Base-by-base conservation (phyloP, 495 filamentous ascomycete genomes). In the Thozetella sp. region DNA sequence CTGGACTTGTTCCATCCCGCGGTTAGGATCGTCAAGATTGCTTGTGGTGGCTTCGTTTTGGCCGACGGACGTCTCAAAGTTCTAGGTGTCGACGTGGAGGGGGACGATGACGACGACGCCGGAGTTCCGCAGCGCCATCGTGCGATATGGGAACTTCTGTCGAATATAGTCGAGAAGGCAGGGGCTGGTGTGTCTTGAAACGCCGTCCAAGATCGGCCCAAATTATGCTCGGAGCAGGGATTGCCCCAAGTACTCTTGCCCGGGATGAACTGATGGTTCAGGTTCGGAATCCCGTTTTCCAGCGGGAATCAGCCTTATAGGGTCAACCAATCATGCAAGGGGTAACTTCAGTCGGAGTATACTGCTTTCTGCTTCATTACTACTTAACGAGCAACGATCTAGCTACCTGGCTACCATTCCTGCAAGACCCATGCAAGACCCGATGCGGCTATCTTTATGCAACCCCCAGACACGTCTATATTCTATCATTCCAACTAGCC, bases 1-100 rank as follows among this genome's bases (percentile, higher is more conserved):
- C 53, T 82, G 12, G 69, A 79, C 53, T 30, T 82, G 53, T 80
- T 78, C 48, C 78, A 80, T 53, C 78, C 78, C 0, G 66, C 70
- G 2, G 76, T 80, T 1, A 65, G 79, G 27, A 63, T 82, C 27
- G 62, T 58, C 13, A 74, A 76, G 45, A 70, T 81, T 4, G 75
- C 74, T 0, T 81, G 78, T 46, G 76, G 73, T 2, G 78, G 76
- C 0, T 82, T 81, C 45, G 74, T 72, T 56, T 67, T 81, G 25
- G 72, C 75, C 2, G 77, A 80, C 23, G 70, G 69, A 10, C 60
- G 75, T 25, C 26, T 82, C 1, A 82, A 82, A 58, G 52, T 82
- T 23, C 77, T 82, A 58, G 54, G 57, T 13, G 62, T 69, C 0
- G 51, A 27, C 0, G 58, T 30, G 22, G 23, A 51, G 27, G 55